Percentiles rank a stretch among this genome's conserved stretches.
phyloP scores from a whole-genome alignment of 306 rosid genomes.

The Cajanus cajan region DNA sequence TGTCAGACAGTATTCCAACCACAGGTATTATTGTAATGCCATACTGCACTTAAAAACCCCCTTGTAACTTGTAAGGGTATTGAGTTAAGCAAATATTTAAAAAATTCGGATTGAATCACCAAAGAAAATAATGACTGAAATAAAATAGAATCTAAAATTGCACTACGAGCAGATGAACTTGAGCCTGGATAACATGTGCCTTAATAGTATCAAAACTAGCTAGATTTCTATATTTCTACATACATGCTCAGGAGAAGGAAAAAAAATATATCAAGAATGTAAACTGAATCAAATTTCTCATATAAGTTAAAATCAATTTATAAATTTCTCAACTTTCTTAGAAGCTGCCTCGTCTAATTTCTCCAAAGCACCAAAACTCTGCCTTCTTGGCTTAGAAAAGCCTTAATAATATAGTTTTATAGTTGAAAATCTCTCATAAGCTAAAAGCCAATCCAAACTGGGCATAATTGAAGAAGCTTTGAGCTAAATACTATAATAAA shows the following conservation, averaged over 20 bases:
- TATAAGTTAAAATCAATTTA: neutral
- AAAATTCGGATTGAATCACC: neutral
- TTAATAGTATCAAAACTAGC: neutral
- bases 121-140: neutral
- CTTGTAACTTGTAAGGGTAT: conserved; percentile 13
- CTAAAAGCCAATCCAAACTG: neutral
- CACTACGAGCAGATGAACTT: neutral
- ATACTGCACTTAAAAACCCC: conserved; percentile 41
- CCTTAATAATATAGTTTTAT: neutral
- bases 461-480: neutral
- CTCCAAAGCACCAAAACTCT: neutral
- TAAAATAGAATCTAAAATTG: neutral
- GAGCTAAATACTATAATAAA: neutral
- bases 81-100: neutral
- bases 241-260: neutral
- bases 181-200: too few relatives aligned
- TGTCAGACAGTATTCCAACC: conserved; percentile 61
- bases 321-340: neutral
- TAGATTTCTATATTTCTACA: too few relatives aligned
- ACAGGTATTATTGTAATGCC: conserved; percentile 75
- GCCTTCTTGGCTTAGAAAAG: neutral
- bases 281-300: neutral
- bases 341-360: neutral
- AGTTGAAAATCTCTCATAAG: neutral
- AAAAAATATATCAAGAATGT: neutral